A percentile compares a stretch with the other conserved stretches of the same genome.
Conservation (phyloP, 2,329 filamentous ascomycete genomes). For the Epicoccum nigrum region DNA sequence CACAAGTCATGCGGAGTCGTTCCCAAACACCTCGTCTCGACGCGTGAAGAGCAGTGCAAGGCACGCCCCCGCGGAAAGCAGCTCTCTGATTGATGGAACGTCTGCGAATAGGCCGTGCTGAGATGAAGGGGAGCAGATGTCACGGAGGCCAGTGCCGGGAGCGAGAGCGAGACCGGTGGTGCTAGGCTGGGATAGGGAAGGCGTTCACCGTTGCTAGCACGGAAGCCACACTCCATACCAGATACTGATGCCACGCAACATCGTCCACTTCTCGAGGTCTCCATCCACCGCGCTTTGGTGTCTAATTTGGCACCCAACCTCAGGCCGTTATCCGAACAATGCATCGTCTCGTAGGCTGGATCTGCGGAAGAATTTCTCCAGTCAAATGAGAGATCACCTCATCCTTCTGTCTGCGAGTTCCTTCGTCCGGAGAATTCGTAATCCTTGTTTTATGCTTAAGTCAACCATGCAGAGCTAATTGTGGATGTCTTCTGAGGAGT, state of each 20-base stretch:
- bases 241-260: neutral
- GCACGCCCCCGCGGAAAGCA: neutral
- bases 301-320: neutral
- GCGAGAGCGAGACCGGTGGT: conserved; percentile 1
- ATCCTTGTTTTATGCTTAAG: too few relatives aligned
- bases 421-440: too few relatives aligned
- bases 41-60: neutral
- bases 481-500: too few relatives aligned
- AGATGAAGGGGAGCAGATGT: conserved; percentile 4
- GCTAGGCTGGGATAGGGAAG: conserved; percentile 4
- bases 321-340: too few relatives aligned
- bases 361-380: too few relatives aligned
- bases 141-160: conserved; percentile 7
- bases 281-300: neutral
- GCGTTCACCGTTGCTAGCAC: neutral
- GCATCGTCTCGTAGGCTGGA: too few relatives aligned
- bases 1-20: neutral
- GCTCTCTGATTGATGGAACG: conserved; percentile 30
- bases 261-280: neutral
- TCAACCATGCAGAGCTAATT: too few relatives aligned
- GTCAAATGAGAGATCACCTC: too few relatives aligned
- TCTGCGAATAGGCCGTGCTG: neutral
- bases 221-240: neutral
- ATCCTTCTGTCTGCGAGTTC: too few relatives aligned
- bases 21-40: conserved; percentile 6